These are phyloP conservation scores for Aspergillus sp. DNA, from an alignment of 2,329 filamentous ascomycete species.

Conservation along the genomic window DNA sequence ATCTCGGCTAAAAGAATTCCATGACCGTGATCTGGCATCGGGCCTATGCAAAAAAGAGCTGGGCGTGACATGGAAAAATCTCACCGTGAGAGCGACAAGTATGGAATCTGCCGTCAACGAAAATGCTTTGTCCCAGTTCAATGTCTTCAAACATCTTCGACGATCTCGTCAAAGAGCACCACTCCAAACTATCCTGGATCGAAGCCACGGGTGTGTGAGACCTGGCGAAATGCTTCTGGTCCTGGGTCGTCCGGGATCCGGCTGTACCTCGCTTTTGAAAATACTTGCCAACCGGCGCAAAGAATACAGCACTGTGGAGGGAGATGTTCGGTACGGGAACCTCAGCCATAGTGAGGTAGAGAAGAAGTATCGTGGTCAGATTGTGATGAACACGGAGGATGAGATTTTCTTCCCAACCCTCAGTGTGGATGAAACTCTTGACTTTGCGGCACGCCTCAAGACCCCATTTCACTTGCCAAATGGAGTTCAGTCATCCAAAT, in stretches of 20 bases:
- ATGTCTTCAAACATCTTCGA: conserved; percentile 49
- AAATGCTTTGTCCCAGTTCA: conserved; percentile 58
- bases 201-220: conserved; percentile 64
- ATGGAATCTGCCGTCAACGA: conserved; percentile 62
- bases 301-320: conserved; percentile 55
- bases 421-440: conserved; percentile 49
- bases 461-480: conserved; percentile 47
- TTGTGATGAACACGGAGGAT: conserved; percentile 53
- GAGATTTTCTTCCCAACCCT: conserved; percentile 49
- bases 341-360: conserved; percentile 38
- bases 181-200: conserved; percentile 60
- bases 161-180: conserved; percentile 54
- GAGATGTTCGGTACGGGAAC: conserved; percentile 55
- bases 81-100: conserved; percentile 59
- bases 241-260: conserved; percentile 62
- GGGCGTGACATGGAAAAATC: conserved; percentile 61
- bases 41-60: conserved; percentile 48
- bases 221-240: conserved; percentile 70
- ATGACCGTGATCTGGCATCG: conserved; percentile 42
- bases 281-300: conserved; percentile 60
- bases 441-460: conserved; percentile 55
- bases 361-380: conserved; percentile 50
- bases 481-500: conserved; percentile 38
- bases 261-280: conserved; percentile 68
- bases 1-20: conserved; percentile 42